phyloP scores from a whole-genome alignment of 768 basidiomycete genomes.

The Termitomyces sp. region DNA sequence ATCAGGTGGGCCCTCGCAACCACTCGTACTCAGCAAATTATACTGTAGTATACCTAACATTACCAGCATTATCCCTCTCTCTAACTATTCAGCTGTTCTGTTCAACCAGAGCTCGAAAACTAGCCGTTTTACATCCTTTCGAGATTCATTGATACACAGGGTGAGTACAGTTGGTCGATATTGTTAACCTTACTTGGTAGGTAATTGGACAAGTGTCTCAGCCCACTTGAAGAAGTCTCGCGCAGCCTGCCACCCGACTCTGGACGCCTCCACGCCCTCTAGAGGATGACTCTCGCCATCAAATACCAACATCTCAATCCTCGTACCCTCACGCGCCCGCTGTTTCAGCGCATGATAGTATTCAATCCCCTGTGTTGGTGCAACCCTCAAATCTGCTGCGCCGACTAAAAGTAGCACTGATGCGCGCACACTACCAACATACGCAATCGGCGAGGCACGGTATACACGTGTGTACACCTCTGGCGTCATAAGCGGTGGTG shows the following conservation, averaged over 20 bases:
- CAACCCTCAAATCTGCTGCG: conserved; percentile 56
- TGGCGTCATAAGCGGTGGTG: conserved; percentile 39
- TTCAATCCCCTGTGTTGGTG: conserved; percentile 56
- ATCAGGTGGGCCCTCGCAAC: too few relatives aligned
- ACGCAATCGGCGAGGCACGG: conserved; percentile 51
- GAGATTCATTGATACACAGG: neutral
- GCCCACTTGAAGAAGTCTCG: conserved; percentile 44
- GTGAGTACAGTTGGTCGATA: neutral
- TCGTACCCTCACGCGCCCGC: conserved; percentile 15
- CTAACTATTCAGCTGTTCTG: too few relatives aligned
- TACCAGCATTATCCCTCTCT: too few relatives aligned
- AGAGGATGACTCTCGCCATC: conserved; percentile 61
- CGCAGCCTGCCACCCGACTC: conserved; percentile 48
- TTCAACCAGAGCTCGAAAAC: too few relatives aligned
- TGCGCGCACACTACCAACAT: conserved; percentile 46
- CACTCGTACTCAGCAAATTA: too few relatives aligned
- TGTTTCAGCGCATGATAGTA: conserved; percentile 69
- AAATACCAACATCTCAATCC: conserved; percentile 58
- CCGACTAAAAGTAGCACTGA: conserved; percentile 62
- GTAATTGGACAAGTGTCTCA: conserved; percentile 7
- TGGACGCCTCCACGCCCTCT: conserved; percentile 61
- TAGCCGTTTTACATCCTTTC: neutral
- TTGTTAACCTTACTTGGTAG: neutral
- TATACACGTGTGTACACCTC: conserved; percentile 42
- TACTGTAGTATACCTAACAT: too few relatives aligned